Evolutionary conservation across 179 eudicot species (phyloP), one percentile per base, ranked within the genome.

Genomic region (Sideroxylon spinosum): DNA sequence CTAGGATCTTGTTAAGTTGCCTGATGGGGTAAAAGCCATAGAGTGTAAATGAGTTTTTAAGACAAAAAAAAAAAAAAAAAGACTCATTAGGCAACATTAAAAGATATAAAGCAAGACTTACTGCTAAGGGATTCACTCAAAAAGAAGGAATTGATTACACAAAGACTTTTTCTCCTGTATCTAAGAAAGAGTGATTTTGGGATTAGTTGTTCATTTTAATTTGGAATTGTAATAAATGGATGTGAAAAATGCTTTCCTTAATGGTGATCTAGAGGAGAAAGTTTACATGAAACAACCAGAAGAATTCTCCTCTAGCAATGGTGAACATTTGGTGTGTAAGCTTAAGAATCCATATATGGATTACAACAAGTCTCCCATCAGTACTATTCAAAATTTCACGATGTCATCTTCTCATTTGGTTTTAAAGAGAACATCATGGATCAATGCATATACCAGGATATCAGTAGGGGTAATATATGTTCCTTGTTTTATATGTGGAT

Each of bases 71-170:
- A n/a, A n/a, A n/a, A n/a, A n/a, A n/a, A 10, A 49, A 49, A 5
- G 52, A 49, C 52, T 49, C 52, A 49, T 49, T 49, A 49, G 9
- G 52, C 52, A 49, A 49, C 52, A 49, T 49, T 49, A 0, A n/a
- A n/a, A 49, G 52, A 49, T 49, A 49, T 10, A 49, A 49, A 10
- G 52, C 52, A 49, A 49, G 52, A 49, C 9, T 49, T 10, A 0
- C 9, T 49, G 0, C 52, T 49, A 76, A 76, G 32, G 79, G 79
- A 65, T 65, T 65, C 69, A 65, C 69, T 19, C 69, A 65, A 5
- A 76, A 66, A 22, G 46, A 76, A 49, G 79, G 79, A 65, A 76
- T 63, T 64, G 60, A 65, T 20, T 76, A 76, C 59, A 64, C 11
- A 20, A 29, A 49, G 37, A 46, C 71, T 25, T 65, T 76, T 37